phyloP scores from a whole-genome alignment of 306 rosid genomes.

The Hippophae gyantsensis region DNA sequence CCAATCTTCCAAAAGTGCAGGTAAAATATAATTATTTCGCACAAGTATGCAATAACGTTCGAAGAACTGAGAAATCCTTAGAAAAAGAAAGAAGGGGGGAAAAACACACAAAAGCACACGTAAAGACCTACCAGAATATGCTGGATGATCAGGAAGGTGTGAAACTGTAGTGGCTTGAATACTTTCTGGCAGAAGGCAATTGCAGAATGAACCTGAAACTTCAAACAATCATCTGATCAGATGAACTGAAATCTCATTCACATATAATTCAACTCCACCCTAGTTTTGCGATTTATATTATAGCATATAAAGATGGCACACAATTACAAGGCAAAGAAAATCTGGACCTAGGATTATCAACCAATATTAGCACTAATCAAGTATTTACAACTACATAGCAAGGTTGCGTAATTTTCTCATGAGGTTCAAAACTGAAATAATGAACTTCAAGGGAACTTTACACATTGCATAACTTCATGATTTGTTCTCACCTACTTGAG shows the following conservation, averaged over 20 bases:
- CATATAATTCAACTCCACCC: not conserved
- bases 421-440: not conserved
- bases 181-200: conserved; percentile 88
- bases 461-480: conserved; percentile 12
- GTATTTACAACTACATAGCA: not conserved
- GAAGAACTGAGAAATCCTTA: too few species aligned
- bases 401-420: not conserved
- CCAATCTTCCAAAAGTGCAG: too few species aligned
- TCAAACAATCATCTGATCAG: conserved; percentile 30
- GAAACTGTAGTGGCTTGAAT: conserved; percentile 68
- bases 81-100: too few species aligned
- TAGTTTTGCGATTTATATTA: not conserved
- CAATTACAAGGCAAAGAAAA: not conserved
- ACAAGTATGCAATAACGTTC: too few species aligned
- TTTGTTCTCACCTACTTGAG: conserved; percentile 61
- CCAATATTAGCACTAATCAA: not conserved
- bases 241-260: conserved; percentile 20
- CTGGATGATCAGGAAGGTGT: conserved; percentile 65
- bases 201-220: conserved; percentile 86
- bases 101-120: too few species aligned
- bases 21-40: too few species aligned
- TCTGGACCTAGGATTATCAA: not conserved
- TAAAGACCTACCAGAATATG: conserved; percentile 51
- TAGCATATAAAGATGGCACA: not conserved
- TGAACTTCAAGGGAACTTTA: not conserved